Base-by-base conservation (phyloP, 305 asterid species). In the Withania somnifera region DNA sequence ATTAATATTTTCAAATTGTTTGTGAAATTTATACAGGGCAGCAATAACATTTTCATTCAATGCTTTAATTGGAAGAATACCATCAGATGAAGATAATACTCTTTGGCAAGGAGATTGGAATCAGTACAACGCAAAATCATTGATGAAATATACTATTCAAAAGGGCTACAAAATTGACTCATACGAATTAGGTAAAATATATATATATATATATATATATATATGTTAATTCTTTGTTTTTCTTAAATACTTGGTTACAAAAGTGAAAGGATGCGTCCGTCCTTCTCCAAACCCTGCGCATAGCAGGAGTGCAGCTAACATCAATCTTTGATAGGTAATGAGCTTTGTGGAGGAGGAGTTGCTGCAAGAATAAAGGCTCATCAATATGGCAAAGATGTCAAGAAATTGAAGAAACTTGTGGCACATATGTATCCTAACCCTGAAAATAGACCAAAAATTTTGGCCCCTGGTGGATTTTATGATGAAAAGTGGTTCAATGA, bases 131-230 rank as follows among this genome's bases (percentile, higher is more conserved):
- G 94, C 97, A 11, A 77, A 78, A 24, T 91, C 88, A 53, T 86
- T 94, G 80, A 94, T 94, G 90, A 77, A 77, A 19, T 91, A 93
- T 89, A 89, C 93, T 7, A 85, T 87, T 56, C 32, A 77, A 0
- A 89, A 88, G 82, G 97, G 94, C 83, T 92, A 90, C 92, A 91
- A 86, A 87, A 93, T 93, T 52, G 92, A 94, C 78, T 94, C 97
- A 15, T 94, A 89, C 82, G 98, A 93, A 88, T 88, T 94, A 20
- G 98, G 98, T 92, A 87, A 75, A 7, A 30, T 14, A 45, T 10
- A 45, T 2, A 1, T 26, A 28, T 2, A 13, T 0, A 8, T 9
- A 61, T 14, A 45, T 10, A 45, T 2, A 1, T 26, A 28, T 2
- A 13, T 0, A 8, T 9, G 28, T 26, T 24, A 61, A 14, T 14